phyloP scores from a whole-genome alignment of 164 flowering plant genomes.

The Cinnamomum chago region DNA sequence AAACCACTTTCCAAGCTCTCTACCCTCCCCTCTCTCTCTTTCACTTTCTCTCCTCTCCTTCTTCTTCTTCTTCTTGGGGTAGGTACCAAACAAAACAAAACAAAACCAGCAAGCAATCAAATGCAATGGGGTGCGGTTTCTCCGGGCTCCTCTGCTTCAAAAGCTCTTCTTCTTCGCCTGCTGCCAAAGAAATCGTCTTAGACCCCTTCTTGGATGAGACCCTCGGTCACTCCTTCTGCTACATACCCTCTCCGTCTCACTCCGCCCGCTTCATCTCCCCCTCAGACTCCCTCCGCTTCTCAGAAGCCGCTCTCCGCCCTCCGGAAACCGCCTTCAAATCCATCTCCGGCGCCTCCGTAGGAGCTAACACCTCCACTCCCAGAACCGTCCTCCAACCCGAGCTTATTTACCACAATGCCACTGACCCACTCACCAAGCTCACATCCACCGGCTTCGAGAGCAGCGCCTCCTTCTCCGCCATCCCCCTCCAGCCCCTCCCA shows the following conservation, averaged over 20 bases:
- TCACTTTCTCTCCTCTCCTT: slow-evolving; percentile 1
- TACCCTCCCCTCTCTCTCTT: neutral
- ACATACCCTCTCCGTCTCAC: slow-evolving; percentile 77
- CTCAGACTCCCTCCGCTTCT: slow-evolving; percentile 37
- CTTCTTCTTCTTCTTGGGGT: too few species aligned
- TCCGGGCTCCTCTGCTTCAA: slow-evolving; percentile 21
- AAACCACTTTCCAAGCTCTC: slow-evolving; percentile 14
- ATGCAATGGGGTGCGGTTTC: slow-evolving; percentile 38
- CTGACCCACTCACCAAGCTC: slow-evolving; percentile 6
- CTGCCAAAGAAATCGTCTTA: neutral
- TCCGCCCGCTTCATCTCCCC: slow-evolving; percentile 70
- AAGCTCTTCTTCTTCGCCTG: slow-evolving; percentile 11
- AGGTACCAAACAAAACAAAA: too few species aligned
- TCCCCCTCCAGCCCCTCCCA: slow-evolving; percentile 68
- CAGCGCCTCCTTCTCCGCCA: slow-evolving; percentile 66
- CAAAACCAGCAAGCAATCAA: too few species aligned
- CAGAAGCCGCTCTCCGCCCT: slow-evolving; percentile 40
- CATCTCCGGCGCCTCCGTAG: slow-evolving; percentile 94
- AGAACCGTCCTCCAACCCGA: slow-evolving; percentile 60
- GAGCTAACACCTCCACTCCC: slow-evolving; percentile 82
- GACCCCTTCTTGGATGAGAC: slow-evolving; percentile 82
- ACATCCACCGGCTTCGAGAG: slow-evolving; percentile 67
- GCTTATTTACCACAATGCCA: slow-evolving; percentile 29
- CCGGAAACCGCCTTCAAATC: slow-evolving; percentile 57
- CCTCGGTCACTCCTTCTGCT: slow-evolving; percentile 97